Base-by-base conservation (phyloP, 192 early-diverging fungal species). In the Linnemannia exigua region DNA sequence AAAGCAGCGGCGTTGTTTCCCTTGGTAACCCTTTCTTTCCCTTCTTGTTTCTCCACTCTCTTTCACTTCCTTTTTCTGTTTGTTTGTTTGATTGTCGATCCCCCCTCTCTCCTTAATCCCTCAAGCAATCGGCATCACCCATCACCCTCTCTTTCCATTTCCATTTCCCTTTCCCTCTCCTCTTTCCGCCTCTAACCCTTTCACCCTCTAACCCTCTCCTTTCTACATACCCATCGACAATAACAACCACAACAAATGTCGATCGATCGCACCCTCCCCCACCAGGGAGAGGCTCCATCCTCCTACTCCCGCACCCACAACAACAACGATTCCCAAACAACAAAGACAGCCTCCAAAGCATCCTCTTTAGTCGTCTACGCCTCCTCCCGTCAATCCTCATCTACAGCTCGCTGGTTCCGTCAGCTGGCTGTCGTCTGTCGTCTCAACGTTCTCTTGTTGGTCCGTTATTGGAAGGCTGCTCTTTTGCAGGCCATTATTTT, bases 391-490 rank as follows among this genome's bases (percentile, higher is more conserved):
- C 77, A 73, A 6, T 85, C 83, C 2, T 67, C 83, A 19, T 25
- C 68, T 16, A 4, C 46, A 1, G 74, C 38, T 17, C 47, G 83
- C 31, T 70, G 66, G 72, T 76, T 85, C 28, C 77, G 83, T 22
- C 83, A 85, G 28, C 17, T 85, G 61, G 74, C 54, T 3, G 77
- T 78, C 2, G 71, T 85, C 67, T 85, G 77, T 51, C 83, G 83
- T 22, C 51, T 85, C 5, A 85, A 85, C 44, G 25, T 44, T 44
- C 75, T 85, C 47, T 68, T 85, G 0, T 33, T 79, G 8, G 28
- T 72, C 46, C 77, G 83, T 1, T 85, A 85, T 14, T 85, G 83
- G 83, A 85, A 85, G 52, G 77, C 74, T 1, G 71, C 83, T 1
- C 25, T 85, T 22, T 22, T 85, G 12, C 83, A 85, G 44, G 61